phyloP scores from a whole-genome alignment of 1,284 basidiomycete genomes.

The Phlebopus sp. region DNA sequence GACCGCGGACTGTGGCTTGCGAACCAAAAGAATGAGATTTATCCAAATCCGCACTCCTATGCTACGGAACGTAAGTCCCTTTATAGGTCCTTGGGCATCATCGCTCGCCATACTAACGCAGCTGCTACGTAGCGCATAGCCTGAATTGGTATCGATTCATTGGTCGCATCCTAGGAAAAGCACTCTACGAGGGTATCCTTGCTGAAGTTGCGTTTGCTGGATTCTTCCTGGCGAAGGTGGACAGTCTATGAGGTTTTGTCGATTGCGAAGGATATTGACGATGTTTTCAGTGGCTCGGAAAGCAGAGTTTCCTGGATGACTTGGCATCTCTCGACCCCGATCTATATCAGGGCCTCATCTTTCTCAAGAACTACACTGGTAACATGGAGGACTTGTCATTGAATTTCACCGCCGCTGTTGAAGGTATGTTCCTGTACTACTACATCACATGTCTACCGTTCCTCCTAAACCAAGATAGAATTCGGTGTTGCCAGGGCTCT shows the following conservation, averaged over 20 bases:
- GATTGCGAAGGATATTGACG: slow-evolving; percentile 5
- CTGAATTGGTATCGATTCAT: slow-evolving; percentile 94
- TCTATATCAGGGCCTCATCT: slow-evolving; percentile 89
- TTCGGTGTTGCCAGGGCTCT: slow-evolving; percentile 80
- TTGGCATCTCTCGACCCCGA: slow-evolving; percentile 90
- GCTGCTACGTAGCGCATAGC: slow-evolving; percentile 64
- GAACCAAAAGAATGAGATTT: slow-evolving; percentile 89
- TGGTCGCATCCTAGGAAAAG: slow-evolving; percentile 92
- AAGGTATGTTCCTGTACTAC: slow-evolving; percentile 49
- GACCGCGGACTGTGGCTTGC: slow-evolving; percentile 92
- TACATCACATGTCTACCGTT: background rate
- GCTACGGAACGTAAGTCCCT: slow-evolving; percentile 77
- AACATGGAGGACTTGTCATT: slow-evolving; percentile 90
- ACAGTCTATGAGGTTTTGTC: slow-evolving; percentile 12
- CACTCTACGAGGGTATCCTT: slow-evolving; percentile 94
- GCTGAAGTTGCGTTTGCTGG: slow-evolving; percentile 95
- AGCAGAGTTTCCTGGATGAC: slow-evolving; percentile 88
- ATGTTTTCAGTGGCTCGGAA: slow-evolving; percentile 73
- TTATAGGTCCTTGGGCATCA: background rate
- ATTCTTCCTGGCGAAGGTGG: slow-evolving; percentile 90
- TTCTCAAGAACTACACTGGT: slow-evolving; percentile 89
- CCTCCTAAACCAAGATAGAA: slow-evolving; percentile 47
- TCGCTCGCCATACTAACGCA: slow-evolving; percentile 6
- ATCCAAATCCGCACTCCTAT: slow-evolving; percentile 90
- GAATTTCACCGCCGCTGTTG: slow-evolving; percentile 87